Conservation (phyloP, 805 yeast genomes). For the Candida coquimbonensis region DNA sequence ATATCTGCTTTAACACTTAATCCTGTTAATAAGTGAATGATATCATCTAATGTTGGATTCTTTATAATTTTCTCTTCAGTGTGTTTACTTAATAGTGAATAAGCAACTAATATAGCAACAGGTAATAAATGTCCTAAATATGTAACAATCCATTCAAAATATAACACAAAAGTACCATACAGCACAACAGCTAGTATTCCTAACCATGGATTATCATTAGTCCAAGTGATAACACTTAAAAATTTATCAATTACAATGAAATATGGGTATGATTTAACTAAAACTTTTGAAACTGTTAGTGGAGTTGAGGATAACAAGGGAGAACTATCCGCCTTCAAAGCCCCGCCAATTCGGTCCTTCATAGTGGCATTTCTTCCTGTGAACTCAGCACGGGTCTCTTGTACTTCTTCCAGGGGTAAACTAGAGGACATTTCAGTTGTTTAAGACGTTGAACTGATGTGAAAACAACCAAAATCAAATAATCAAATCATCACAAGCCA, state of each 20-base stretch:
- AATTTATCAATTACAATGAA: conserved; percentile 63
- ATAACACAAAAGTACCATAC: conserved; percentile 55
- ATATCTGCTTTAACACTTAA: conserved; percentile 72
- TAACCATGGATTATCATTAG: conserved; percentile 75
- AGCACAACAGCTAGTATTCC: conserved; percentile 53
- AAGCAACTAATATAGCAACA: conserved; percentile 53
- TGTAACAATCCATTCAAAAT: conserved; percentile 70
- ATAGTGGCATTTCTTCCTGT: conserved; percentile 27
- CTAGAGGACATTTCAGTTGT: conserved; percentile 10
- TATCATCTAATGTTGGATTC: conserved; percentile 82
- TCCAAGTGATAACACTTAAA: conserved; percentile 81
- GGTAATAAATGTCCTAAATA: conserved; percentile 77
- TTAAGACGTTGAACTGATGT: too few species aligned
- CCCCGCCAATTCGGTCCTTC: conserved; percentile 19
- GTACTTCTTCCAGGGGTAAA: conserved; percentile 21
- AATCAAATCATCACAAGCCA: too few species aligned
- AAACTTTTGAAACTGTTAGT: conserved; percentile 78
- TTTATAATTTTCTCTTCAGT: conserved; percentile 52
- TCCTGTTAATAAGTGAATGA: conserved; percentile 67
- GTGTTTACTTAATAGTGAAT: conserved; percentile 49
- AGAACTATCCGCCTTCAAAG: conserved; percentile 33
- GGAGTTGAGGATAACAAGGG: conserved; percentile 88
- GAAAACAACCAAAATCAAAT: too few species aligned
- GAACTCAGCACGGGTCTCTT: conserved; percentile 33
- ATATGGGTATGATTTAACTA: conserved; percentile 81